These are phyloP conservation scores for Pseudoscleropodium purum DNA, from an alignment of 225 moss, liverwort and hornwort genomes.

Conservation along the genomic window DNA sequence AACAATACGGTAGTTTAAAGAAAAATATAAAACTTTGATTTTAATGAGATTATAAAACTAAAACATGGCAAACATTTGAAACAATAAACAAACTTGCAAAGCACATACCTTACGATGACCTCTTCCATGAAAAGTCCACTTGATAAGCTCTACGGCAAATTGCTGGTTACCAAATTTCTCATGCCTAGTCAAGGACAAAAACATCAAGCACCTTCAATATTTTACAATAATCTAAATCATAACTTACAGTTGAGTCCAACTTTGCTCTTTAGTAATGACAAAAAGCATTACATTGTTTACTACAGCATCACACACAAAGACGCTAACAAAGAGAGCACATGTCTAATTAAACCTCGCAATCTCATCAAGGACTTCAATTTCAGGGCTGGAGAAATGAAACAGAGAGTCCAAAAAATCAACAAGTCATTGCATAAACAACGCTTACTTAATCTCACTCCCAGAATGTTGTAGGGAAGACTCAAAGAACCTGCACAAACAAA, in stretches of 20 bases:
- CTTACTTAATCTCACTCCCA: constrained; percentile 50
- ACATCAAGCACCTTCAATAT: background rate
- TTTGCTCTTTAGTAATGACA: background rate
- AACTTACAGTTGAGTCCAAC: background rate
- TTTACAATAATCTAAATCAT: background rate
- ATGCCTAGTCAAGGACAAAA: constrained; percentile 32
- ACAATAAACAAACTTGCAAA: background rate
- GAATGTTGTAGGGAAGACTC: constrained; percentile 54
- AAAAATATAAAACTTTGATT: background rate
- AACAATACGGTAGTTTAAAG: background rate
- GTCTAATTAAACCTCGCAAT: background rate
- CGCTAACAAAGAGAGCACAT: background rate
- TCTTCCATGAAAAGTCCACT: constrained; percentile 92
- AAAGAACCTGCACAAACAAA: constrained; percentile 53
- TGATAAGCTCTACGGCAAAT: constrained; percentile 80
- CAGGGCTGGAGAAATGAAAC: background rate
- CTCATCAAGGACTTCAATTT: background rate
- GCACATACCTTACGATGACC: constrained; percentile 75
- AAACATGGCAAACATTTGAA: background rate
- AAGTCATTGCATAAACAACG: background rate
- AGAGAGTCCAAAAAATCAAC: background rate
- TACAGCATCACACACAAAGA: background rate
- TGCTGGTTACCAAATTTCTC: constrained; percentile 75
- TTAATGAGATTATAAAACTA: background rate
- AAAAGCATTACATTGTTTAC: background rate